Base-by-base conservation (phyloP, 148 eudicot species). In the Polygonum aviculare region DNA sequence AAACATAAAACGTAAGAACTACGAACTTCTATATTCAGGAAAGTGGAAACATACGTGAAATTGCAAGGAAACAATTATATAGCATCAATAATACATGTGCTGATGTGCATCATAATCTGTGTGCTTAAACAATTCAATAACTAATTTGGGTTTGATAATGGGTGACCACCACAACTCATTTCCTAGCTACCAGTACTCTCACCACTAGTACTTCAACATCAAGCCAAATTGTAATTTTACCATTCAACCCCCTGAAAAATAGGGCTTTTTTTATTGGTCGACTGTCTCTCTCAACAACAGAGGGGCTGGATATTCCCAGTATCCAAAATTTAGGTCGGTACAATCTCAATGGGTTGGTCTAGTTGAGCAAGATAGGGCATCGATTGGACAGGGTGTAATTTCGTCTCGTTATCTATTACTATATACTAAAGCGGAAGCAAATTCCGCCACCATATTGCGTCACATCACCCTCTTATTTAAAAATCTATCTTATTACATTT, bases 161-260 rank as follows among this genome's bases (percentile, higher is more conserved):
- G 69, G 69, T 62, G 38, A 62, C 69, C 69, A 62, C 69, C 69
- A 26, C 69, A 62, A 62, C 69, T 22, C 1, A 33, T 33, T 54
- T 26, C 31, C 31, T 26, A 26, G 31, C 60, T 54, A 54, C 60
- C 60, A 54, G 22, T 54, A 54, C 26, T 21, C n/a, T 6, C 60
- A 54, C 60, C 60, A 54, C 60, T 54, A 26, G 31, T 26, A 26
- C 31, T 62, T 14, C 3, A 54, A 62, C 69, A 26, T 60, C 67
- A 22, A 26, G 3, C 1, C 67, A 26, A 22, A 9, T 22, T 16
- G 8, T 59, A 2, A 22, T 50, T 50, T 60, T 60, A 60, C 26
- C 35, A 3, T 60, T 60, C 3, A 60, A 60, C 31, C 15, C 11
- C 69, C 69, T 12, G 0, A 11, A 11, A 59, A 62, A 22, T 3